phyloP scores from a whole-genome alignment of 768 basidiomycete genomes.

The Xanthoconium purpureum region DNA sequence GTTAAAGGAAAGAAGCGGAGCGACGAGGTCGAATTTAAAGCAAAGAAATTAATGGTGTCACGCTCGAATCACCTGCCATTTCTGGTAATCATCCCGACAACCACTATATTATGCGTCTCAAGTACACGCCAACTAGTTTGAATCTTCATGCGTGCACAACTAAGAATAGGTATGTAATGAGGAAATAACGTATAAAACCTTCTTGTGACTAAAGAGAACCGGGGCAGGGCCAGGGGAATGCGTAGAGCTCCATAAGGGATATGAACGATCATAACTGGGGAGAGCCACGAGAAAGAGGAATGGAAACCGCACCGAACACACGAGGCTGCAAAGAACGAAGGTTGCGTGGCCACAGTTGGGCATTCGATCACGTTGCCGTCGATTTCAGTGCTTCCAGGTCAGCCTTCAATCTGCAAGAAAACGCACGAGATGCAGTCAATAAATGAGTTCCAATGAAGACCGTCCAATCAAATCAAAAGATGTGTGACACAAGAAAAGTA shows the following conservation, averaged over 20 bases:
- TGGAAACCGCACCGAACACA: constrained; percentile 34
- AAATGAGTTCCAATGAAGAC: constrained; percentile 31
- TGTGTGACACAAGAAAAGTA: constrained; percentile 17
- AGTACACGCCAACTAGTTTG: constrained; percentile 24
- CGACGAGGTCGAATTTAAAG: constrained; percentile 1
- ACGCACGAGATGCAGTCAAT: constrained; percentile 33
- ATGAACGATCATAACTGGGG: constrained; percentile 9
- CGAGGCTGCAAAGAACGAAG: constrained; percentile 27
- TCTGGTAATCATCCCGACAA: neutral
- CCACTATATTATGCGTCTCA: constrained; percentile 12
- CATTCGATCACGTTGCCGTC: constrained; percentile 27
- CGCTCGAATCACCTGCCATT: constrained; percentile 2
- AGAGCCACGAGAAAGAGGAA: constrained; percentile 23
- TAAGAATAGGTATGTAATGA: constrained; percentile 27
- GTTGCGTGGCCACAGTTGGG: constrained; percentile 5
- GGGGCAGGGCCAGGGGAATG: neutral
- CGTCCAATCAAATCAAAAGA: constrained; percentile 13
- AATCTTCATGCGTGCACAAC: constrained; percentile 22
- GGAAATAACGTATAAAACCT: constrained; percentile 28
- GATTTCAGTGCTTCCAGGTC: constrained; percentile 53
- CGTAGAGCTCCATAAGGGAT: constrained; percentile 9
- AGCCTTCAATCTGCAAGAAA: constrained; percentile 59
- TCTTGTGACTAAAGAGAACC: constrained; percentile 3
- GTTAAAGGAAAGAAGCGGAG: constrained; percentile 11
- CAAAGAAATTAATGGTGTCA: neutral